Conservation (phyloP, 805 yeast species). For the Maudiozyma saulgeensis region DNA sequence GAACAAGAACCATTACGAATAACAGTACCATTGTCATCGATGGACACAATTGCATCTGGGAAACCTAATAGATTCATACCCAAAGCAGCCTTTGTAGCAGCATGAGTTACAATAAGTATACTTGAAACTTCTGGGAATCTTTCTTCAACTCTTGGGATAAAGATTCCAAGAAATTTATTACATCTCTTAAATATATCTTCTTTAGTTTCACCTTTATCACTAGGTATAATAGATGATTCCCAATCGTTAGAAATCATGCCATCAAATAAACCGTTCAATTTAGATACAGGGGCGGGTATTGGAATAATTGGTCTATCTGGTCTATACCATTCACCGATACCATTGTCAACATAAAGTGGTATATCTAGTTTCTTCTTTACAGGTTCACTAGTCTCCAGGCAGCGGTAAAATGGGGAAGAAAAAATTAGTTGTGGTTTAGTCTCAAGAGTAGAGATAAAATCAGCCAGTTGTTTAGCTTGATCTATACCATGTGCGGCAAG, state of each 20-base stretch:
- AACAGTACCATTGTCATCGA: slow-evolving; percentile 38
- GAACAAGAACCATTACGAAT: slow-evolving; percentile 81
- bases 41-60: slow-evolving; percentile 41
- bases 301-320: slow-evolving; percentile 64
- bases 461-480: slow-evolving; percentile 76
- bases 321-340: slow-evolving; percentile 90
- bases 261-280: slow-evolving; percentile 46
- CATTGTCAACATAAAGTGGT: slow-evolving; percentile 62
- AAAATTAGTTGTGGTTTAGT: slow-evolving; percentile 57
- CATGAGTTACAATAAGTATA: slow-evolving; percentile 74
- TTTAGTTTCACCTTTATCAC: slow-evolving; percentile 62
- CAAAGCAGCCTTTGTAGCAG: slow-evolving; percentile 84
- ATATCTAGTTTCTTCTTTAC: slow-evolving; percentile 50
- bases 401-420: slow-evolving; percentile 83
- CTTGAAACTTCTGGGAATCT: slow-evolving; percentile 51
- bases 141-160: slow-evolving; percentile 49
- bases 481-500: slow-evolving; percentile 82
- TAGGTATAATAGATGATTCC: slow-evolving; percentile 51
- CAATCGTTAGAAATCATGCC: slow-evolving; percentile 35
- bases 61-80: slow-evolving; percentile 68
- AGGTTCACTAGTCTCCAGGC: slow-evolving; percentile 76
- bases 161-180: slow-evolving; percentile 40
- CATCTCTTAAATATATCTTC: slow-evolving; percentile 59
- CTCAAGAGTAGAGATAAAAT: slow-evolving; percentile 37
- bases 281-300: slow-evolving; percentile 48